Conservation (phyloP, 179 eudicot genomes). For the Vitellaria paradoxa region DNA sequence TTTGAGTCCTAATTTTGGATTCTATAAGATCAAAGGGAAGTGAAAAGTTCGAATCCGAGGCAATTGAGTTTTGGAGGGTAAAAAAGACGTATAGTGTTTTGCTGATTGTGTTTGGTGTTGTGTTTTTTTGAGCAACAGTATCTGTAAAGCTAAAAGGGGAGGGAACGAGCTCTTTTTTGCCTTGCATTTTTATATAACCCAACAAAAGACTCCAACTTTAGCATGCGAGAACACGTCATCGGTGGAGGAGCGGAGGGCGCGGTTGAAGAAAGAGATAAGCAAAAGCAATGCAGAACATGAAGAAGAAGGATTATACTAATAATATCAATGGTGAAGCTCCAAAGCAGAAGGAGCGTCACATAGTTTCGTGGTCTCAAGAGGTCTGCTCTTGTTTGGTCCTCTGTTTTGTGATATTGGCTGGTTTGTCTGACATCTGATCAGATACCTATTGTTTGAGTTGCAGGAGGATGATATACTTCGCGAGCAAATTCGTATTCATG, state of each 20-base stretch:
- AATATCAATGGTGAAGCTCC: constrained; percentile 26
- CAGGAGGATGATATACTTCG: constrained; percentile 98
- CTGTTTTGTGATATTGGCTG: not conserved
- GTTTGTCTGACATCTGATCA: not conserved
- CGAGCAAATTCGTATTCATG: constrained; percentile 77
- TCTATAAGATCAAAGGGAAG: constrained; percentile 16
- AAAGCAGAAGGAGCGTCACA: constrained; percentile 72
- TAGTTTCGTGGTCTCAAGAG: constrained; percentile 96
- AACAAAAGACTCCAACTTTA: constrained; percentile 19
- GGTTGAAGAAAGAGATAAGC: constrained; percentile 14
- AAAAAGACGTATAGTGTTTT: constrained; percentile 22
- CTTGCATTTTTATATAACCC: constrained; percentile 9
- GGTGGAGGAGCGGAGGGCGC: not conserved
- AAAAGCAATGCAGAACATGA: constrained; percentile 33
- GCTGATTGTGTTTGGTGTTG: constrained; percentile 13
- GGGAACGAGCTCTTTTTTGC: constrained; percentile 14
- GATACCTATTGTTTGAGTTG: constrained; percentile 20
- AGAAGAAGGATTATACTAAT: constrained; percentile 30
- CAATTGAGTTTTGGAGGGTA: constrained; percentile 16
- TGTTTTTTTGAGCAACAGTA: constrained; percentile 11
- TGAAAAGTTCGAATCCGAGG: constrained; percentile 32
- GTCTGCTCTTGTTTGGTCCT: constrained; percentile 28
- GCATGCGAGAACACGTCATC: constrained; percentile 29
- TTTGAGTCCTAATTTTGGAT: constrained; percentile 19
- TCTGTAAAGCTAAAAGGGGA: not conserved